Conservation (phyloP, 352 stramenopile genomes). For the Plasmopara halstedii region DNA sequence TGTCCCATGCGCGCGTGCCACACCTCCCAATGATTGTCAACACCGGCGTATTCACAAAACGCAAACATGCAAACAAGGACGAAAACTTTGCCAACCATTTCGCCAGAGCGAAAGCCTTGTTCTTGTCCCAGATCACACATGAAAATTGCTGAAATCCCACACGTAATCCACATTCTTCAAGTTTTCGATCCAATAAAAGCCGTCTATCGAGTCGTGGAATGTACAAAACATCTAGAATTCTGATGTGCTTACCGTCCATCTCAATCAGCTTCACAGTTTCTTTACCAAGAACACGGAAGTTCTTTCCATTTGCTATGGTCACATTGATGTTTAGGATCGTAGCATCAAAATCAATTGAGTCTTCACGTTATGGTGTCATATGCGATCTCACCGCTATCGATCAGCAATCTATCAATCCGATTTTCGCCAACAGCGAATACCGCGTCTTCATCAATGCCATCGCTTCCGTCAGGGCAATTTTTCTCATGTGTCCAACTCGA, state of each 20-base stretch:
- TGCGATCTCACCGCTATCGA: no score
- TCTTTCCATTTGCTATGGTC: constrained; percentile 6
- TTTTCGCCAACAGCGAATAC: neutral
- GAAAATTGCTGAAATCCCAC: constrained; percentile 8
- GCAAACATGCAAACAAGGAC: constrained; percentile 8
- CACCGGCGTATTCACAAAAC: constrained; percentile 2
- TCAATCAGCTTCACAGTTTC: constrained; percentile 4
- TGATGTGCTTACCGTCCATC: neutral
- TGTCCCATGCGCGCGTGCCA: constrained; percentile 16
- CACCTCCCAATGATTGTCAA: constrained; percentile 12
- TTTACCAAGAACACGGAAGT: neutral
- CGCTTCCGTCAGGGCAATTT: no score
- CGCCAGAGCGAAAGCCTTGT: constrained; percentile 1
- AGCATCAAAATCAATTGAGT: neutral
- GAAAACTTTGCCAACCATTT: constrained; percentile 12
- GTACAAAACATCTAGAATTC: constrained; percentile 5
- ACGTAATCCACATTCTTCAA: constrained; percentile 2
- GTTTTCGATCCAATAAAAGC: constrained; percentile 1
- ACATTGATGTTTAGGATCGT: constrained; percentile 7
- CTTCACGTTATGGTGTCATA: constrained; percentile 1
- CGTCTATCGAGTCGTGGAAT: constrained; percentile 11
- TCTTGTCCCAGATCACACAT: constrained; percentile 3
- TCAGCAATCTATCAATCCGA: neutral
- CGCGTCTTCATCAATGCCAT: neutral
- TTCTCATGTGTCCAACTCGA: neutral